These are phyloP conservation scores for Monosporozyma solicola DNA, from an alignment of 805 yeast species.

Conservation along the genomic window DNA sequence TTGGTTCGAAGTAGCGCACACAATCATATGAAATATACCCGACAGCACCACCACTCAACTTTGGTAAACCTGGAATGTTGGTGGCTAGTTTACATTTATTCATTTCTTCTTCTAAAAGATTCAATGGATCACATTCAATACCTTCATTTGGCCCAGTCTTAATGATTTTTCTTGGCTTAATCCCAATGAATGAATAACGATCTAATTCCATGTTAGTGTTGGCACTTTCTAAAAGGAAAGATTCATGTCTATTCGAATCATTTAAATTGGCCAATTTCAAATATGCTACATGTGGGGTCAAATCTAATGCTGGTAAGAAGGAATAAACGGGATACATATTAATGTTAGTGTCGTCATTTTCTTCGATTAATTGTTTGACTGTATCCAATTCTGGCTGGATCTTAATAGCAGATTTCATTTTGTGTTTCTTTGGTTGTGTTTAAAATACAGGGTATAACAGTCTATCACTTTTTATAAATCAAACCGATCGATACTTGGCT, in stretches of 20 bases:
- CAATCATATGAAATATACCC: slow-evolving; percentile 97
- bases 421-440: neutral
- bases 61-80: slow-evolving; percentile 68
- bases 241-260: slow-evolving; percentile 46
- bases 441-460: neutral
- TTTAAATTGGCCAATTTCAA: slow-evolving; percentile 63
- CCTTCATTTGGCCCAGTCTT: slow-evolving; percentile 54
- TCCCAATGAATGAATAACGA: slow-evolving; percentile 86
- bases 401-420: slow-evolving; percentile 9
- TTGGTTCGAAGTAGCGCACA: slow-evolving; percentile 93
- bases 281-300: slow-evolving; percentile 88
- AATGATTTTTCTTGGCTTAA: slow-evolving; percentile 72
- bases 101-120: slow-evolving; percentile 66
- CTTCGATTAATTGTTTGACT: slow-evolving; percentile 34
- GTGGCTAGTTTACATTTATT: slow-evolving; percentile 55
- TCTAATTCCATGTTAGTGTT: slow-evolving; percentile 82
- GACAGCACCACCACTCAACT: slow-evolving; percentile 88
- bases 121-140: slow-evolving; percentile 69
- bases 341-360: slow-evolving; percentile 34
- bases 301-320: slow-evolving; percentile 61
- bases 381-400: slow-evolving; percentile 46
- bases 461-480: neutral
- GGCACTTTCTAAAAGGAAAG: slow-evolving; percentile 85
- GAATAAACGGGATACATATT: slow-evolving; percentile 79
- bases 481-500: neutral